A percentile compares a stretch with the other conserved stretches of the same genome.
Conservation (phyloP, 2,329 filamentous ascomycete genomes). For the Hymenoscyphus repandus region DNA sequence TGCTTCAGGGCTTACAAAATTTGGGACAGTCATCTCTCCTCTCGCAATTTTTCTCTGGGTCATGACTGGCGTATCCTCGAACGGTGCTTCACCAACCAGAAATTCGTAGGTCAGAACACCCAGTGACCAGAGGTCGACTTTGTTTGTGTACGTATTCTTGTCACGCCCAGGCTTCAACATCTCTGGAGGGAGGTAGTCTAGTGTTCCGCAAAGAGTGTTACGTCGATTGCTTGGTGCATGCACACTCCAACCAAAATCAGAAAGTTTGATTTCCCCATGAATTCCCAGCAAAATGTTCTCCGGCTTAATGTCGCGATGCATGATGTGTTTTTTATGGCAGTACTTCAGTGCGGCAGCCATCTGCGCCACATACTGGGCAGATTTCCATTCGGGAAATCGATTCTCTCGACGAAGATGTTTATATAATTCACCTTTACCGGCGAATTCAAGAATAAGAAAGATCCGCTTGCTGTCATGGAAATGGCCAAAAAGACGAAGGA, state of each 20-base stretch:
- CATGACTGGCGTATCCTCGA: conserved; percentile 93
- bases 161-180: conserved; percentile 76
- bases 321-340: conserved; percentile 93
- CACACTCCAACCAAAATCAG: conserved; percentile 97
- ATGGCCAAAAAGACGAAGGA: conserved; percentile 64
- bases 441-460: conserved; percentile 69
- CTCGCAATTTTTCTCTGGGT: conserved; percentile 84
- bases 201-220: conserved; percentile 92
- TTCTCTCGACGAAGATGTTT: conserved; percentile 66
- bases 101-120: conserved; percentile 97
- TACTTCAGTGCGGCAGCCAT: conserved; percentile 84
- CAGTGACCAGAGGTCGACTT: conserved; percentile 94
- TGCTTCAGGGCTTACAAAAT: conserved; percentile 85
- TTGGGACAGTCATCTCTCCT: conserved; percentile 88
- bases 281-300: conserved; percentile 96
- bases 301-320: conserved; percentile 95
- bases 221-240: conserved; percentile 93
- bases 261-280: conserved; percentile 97
- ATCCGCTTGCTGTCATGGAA: conserved; percentile 71
- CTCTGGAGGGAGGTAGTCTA: conserved; percentile 96
- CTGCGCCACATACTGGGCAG: conserved; percentile 68
- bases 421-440: conserved; percentile 67
- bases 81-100: conserved; percentile 89
- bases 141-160: conserved; percentile 84
- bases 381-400: conserved; percentile 66